These are phyloP conservation scores for Coccomyxa subellipsoidea DNA, from an alignment of 163 green algal species.

Conservation along the genomic window DNA sequence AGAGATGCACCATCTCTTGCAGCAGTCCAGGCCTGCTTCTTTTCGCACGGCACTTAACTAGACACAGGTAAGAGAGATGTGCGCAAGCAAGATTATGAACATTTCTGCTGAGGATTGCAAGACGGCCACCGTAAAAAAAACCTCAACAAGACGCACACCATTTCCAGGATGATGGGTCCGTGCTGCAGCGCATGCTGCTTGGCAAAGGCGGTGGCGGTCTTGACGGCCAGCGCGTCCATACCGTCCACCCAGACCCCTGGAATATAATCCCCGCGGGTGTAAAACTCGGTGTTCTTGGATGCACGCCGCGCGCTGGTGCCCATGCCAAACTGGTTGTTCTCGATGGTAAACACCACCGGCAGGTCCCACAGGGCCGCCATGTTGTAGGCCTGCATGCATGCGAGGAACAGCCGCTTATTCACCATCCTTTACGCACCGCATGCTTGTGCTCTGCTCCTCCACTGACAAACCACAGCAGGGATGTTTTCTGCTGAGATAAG, in stretches of 20 bases:
- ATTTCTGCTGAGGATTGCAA: too few relatives aligned
- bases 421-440: too few relatives aligned
- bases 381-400: constrained; percentile 84
- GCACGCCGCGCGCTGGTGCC: constrained; percentile 87
- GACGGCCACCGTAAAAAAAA: too few relatives aligned
- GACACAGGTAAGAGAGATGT: too few relatives aligned
- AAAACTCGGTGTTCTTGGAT: constrained; percentile 87
- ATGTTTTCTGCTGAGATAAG: too few relatives aligned
- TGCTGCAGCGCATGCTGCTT: constrained; percentile 66
- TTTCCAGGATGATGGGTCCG: constrained; percentile 95
- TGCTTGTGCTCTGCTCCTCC: too few relatives aligned
- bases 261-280: constrained; percentile 94
- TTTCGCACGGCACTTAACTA: too few relatives aligned
- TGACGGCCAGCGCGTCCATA: constrained; percentile 96
- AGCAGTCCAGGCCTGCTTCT: too few relatives aligned
- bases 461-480: too few relatives aligned
- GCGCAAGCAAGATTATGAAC: too few relatives aligned
- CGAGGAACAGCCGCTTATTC: not conserved
- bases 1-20: too few relatives aligned
- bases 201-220: constrained; percentile 66
- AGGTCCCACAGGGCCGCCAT: constrained; percentile 96
- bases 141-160: constrained; percentile 61
- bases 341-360: constrained; percentile 92
- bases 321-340: constrained; percentile 99
- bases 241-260: constrained; percentile 72